Conservation (phyloP, 2,329 filamentous ascomycete genomes). For the Monosporascus sp. region DNA sequence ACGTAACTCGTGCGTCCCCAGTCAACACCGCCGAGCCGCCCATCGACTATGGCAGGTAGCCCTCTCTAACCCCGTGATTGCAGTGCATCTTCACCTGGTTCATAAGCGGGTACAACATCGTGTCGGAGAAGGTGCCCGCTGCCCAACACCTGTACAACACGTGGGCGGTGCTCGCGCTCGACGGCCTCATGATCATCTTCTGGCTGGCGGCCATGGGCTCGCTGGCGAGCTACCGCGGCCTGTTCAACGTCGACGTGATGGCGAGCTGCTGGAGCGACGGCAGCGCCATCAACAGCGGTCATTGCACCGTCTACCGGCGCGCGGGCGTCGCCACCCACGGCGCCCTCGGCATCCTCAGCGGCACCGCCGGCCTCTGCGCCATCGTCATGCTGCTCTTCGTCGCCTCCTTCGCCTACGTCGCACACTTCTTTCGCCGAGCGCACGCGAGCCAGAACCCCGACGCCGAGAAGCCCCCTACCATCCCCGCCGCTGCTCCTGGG, state of each 20-base stretch:
- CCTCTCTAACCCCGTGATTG: not conserved
- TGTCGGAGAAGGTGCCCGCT: slow-evolving; percentile 33
- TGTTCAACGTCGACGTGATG: slow-evolving; percentile 27
- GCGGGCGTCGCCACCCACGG: slow-evolving; percentile 29
- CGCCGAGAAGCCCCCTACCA: slow-evolving; percentile 16
- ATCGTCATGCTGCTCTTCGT: slow-evolving; percentile 28
- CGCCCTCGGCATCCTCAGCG: slow-evolving; percentile 31
- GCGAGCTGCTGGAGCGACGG: slow-evolving; percentile 31
- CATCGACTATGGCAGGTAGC: not conserved
- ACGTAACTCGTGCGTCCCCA: too few species aligned
- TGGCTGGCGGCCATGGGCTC: slow-evolving; percentile 41
- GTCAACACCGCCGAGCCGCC: slow-evolving; percentile 1
- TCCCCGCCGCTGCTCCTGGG: slow-evolving; percentile 1
- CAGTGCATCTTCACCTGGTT: slow-evolving; percentile 43
- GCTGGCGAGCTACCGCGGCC: slow-evolving; percentile 32
- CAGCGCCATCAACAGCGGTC: slow-evolving; percentile 32
- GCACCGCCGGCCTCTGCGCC: slow-evolving; percentile 38
- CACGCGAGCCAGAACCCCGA: slow-evolving; percentile 13
- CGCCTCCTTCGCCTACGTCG: slow-evolving; percentile 25
- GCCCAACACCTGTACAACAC: slow-evolving; percentile 36
- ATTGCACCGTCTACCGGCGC: slow-evolving; percentile 27
- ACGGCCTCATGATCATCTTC: slow-evolving; percentile 38
- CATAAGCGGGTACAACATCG: slow-evolving; percentile 34
- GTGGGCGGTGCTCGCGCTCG: slow-evolving; percentile 37
- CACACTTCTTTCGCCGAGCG: slow-evolving; percentile 25